Base-by-base conservation (phyloP, 2,329 filamentous ascomycete species). In the Lecanicillium sp. region DNA sequence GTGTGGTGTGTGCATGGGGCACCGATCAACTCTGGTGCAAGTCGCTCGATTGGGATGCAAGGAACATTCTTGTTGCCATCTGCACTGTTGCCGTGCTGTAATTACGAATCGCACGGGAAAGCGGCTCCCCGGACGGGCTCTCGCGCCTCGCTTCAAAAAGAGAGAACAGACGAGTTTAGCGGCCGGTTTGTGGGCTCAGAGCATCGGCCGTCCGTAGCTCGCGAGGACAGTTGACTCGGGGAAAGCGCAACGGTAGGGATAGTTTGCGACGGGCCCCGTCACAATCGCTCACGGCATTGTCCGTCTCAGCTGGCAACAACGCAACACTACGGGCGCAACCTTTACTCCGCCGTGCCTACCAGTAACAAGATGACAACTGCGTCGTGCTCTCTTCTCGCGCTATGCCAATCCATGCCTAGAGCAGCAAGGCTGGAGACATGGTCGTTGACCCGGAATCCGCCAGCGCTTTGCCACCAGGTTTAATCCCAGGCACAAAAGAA, bases 401-500 rank as follows among this genome's bases (percentile, higher is more conserved):
- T 24, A 14, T 26, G 36, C 21, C 36, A 48, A 41, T 42, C 45
- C 11, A 41, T 42, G 12, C 45, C 45, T 23, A 29, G n/a, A 35
- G n/a, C 23, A 35, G 37, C 29, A 15, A n/a, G 26, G n/a, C 19
- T 20, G 23, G n/a, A 3, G 5, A 14, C 20, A 3, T 17, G n/a
- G 20, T 7, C 17, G 2, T 32, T 38, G 26, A 36, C 20, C 23
- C 20, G 21, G 15, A 32, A 9, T 39, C 27, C 24, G 17, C 27
- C 17, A 24, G 17, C 24, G 43, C 23, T 15, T 17, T 45, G 27
- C 3, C 11, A 20, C 17, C 17, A 24, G 20, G 21, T n/a, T 33
- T 21, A 20, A 46, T 38, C 12, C 33, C 32, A 38, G 43, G 26
- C 32, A 35, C 41, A 44, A 44, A 44, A 37, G 36, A 47, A 40